Conservation (phyloP, 2,329 filamentous ascomycete species). For the Arthrobotrys entomopaga region DNA sequence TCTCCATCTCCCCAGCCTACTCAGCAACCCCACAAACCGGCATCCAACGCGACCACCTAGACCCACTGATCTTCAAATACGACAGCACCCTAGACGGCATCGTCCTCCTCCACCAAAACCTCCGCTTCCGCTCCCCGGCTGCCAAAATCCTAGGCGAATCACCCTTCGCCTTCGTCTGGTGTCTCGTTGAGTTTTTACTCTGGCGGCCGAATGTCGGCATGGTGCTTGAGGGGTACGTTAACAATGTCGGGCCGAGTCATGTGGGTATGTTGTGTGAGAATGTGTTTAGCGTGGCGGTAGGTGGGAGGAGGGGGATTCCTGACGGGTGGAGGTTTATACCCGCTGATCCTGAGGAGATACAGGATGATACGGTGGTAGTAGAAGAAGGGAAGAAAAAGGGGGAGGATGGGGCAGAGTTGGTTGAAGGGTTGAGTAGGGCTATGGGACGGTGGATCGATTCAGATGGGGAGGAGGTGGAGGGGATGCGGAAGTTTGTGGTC, state of each 20-base stretch:
- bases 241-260: conserved; percentile 87
- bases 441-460: conserved; percentile 80
- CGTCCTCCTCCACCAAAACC: conserved; percentile 77
- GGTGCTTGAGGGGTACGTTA: conserved; percentile 81
- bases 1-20: conserved; percentile 76
- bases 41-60: conserved; percentile 77
- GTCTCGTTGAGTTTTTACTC: conserved; percentile 85
- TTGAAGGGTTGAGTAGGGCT: conserved; percentile 62
- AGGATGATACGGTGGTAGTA: conserved; percentile 56
- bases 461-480: conserved; percentile 74
- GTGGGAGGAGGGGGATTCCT: conserved; percentile 71
- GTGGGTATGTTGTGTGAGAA: conserved; percentile 90
- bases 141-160: conserved; percentile 78
- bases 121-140: conserved; percentile 72
- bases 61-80: conserved; percentile 79
- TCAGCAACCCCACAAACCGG: conserved; percentile 72
- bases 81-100: conserved; percentile 77
- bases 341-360: conserved; percentile 60
- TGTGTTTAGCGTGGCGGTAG: conserved; percentile 87
- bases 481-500: conserved; percentile 81
- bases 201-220: conserved; percentile 80
- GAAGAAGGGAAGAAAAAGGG: conserved; percentile 40
- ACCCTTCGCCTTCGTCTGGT: conserved; percentile 84
- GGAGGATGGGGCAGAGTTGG: conserved; percentile 57
- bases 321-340: conserved; percentile 82